These are phyloP conservation scores for Elaeagnus macrophylla DNA, from an alignment of 306 rosid species.

Conservation along the genomic window DNA sequence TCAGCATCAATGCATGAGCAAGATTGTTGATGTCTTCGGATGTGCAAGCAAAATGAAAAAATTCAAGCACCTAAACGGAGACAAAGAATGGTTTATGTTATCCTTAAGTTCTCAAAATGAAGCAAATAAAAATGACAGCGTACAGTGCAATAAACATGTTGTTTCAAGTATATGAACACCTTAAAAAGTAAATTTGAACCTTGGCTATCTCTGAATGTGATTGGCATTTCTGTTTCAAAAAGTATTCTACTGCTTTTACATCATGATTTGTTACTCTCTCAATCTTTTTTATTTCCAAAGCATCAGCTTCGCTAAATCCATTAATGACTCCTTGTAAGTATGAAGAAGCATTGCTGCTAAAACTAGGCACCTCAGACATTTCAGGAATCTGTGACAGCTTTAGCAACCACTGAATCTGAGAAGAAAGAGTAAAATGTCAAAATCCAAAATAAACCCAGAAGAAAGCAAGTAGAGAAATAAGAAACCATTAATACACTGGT, in stretches of 20 bases:
- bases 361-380: constrained; percentile 59
- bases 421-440: background rate
- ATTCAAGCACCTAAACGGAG: constrained; percentile 62
- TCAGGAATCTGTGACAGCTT: constrained; percentile 60
- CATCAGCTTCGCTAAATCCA: constrained; percentile 46
- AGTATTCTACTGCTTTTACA: constrained; percentile 86
- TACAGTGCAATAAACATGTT: background rate
- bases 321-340: constrained; percentile 51
- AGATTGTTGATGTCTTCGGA: constrained; percentile 90
- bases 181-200: constrained; percentile 29
- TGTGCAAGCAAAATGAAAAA: constrained; percentile 86
- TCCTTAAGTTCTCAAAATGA: background rate
- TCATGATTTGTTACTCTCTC: constrained; percentile 80
- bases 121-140: constrained; percentile 6
- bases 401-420: constrained; percentile 68
- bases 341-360: constrained; percentile 48
- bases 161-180: background rate
- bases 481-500: background rate
- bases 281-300: constrained; percentile 56
- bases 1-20: constrained; percentile 84
- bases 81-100: background rate
- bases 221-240: constrained; percentile 69
- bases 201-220: constrained; percentile 53
- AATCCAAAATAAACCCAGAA: background rate
- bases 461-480: background rate